Percentiles rank a stretch among this genome's conserved stretches.
phyloP scores from a whole-genome alignment of 2,329 filamentous ascomycete species.

The Diplodia seriata region DNA sequence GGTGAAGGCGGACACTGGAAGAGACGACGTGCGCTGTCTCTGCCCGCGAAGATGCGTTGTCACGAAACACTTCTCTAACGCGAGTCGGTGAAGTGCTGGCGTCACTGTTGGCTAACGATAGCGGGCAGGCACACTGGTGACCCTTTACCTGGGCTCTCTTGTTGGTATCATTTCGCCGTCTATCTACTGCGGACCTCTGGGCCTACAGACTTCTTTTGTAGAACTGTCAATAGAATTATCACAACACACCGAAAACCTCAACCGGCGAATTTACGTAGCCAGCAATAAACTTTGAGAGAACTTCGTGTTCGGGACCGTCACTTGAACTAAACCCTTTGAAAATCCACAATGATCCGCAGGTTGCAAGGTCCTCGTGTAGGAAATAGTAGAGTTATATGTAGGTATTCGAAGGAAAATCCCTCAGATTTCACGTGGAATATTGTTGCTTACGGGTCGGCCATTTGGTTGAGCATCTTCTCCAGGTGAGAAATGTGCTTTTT shows the following conservation, averaged over 20 bases:
- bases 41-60: neutral
- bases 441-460: neutral
- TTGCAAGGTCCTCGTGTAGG: neutral
- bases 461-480: slow-evolving; percentile 1
- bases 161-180: neutral
- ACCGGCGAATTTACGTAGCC: neutral
- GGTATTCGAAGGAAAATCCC: neutral
- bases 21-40: neutral
- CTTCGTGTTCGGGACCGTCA: neutral
- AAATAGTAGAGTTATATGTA: neutral
- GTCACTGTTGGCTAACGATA: neutral
- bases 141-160: neutral
- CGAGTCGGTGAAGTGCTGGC: neutral
- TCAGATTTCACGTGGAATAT: neutral
- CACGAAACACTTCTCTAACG: neutral
- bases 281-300: neutral
- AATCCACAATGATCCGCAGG: neutral
- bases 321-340: neutral
- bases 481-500: slow-evolving; percentile 9
- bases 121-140: no score
- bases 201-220: neutral
- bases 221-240: neutral
- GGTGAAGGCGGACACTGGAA: neutral
- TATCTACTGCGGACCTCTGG: neutral
- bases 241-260: neutral